These are phyloP conservation scores for Clonostachys solani DNA, from an alignment of 2,329 filamentous ascomycete species.

Conservation along the genomic window DNA sequence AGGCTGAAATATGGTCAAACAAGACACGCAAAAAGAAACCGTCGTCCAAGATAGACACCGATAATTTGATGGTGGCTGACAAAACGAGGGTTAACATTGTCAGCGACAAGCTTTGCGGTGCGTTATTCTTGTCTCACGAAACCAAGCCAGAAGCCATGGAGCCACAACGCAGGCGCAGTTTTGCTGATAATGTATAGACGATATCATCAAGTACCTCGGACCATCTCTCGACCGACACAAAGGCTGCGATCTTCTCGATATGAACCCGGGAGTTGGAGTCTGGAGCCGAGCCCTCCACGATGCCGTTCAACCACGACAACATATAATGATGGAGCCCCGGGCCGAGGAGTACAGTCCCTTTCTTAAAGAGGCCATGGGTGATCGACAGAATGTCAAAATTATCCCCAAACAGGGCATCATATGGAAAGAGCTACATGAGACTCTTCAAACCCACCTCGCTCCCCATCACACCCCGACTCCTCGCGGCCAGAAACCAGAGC, in stretches of 20 bases:
- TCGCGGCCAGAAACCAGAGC: conserved; percentile 30
- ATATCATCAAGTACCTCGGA: conserved; percentile 66
- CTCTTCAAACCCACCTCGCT: conserved; percentile 46
- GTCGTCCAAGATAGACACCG: neutral
- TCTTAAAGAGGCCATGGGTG: conserved; percentile 47
- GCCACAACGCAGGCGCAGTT: neutral
- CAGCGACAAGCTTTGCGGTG: conserved; percentile 45
- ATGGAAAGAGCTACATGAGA: conserved; percentile 51
- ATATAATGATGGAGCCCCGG: conserved; percentile 78
- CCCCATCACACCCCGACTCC: neutral
- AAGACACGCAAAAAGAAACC: neutral
- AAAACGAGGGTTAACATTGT: conserved; percentile 46
- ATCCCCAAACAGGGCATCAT: conserved; percentile 54
- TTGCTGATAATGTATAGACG: conserved; percentile 42
- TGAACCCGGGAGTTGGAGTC: conserved; percentile 76
- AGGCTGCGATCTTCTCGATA: conserved; percentile 81
- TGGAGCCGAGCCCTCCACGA: conserved; percentile 78
- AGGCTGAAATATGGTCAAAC: conserved; percentile 18
- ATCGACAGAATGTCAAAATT: conserved; percentile 36
- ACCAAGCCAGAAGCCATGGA: neutral
- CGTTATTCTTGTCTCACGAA: conserved; percentile 3
- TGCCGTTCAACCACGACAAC: conserved; percentile 70
- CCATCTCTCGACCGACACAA: conserved; percentile 63
- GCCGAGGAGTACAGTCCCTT: conserved; percentile 51
- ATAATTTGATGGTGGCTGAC: conserved; percentile 10